These are phyloP conservation scores for Erysimum cheiranthoides DNA, from an alignment of 345 rosid genomes.

Conservation along the genomic window DNA sequence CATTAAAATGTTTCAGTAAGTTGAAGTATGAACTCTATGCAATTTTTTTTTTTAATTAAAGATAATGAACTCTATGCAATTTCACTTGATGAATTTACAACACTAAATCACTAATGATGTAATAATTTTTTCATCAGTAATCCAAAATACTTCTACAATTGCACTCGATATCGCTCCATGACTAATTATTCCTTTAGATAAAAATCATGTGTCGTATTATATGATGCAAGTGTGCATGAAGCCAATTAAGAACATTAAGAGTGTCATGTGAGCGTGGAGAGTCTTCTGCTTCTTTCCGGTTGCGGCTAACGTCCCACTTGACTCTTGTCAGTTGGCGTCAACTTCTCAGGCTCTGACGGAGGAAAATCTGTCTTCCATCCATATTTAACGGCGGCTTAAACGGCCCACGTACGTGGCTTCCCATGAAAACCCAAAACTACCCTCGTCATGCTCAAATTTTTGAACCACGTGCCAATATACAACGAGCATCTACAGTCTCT, in stretches of 20 bases:
- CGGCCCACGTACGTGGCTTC: constrained; percentile 31
- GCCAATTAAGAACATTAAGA: neutral
- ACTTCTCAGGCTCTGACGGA: constrained; percentile 31
- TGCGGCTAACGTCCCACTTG: constrained; percentile 45
- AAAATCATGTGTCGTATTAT: neutral
- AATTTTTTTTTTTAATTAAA: too few species aligned
- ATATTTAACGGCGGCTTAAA: constrained; percentile 41
- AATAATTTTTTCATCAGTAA: neutral
- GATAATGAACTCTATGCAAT: too few species aligned
- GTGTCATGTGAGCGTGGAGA: constrained; percentile 31
- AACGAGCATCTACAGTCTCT: constrained; percentile 5
- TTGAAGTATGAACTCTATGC: too few species aligned
- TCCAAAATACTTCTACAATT: neutral
- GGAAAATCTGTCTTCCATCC: constrained; percentile 24
- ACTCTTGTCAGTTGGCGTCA: constrained; percentile 40
- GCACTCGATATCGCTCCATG: neutral
- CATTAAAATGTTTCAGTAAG: too few species aligned
- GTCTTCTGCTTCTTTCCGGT: constrained; percentile 44
- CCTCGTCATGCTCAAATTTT: constrained; percentile 10
- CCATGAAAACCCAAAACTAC: constrained; percentile 32
- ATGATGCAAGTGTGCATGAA: constrained; percentile 17
- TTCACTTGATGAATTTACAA: too few species aligned
- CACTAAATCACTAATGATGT: neutral
- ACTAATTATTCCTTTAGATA: neutral
- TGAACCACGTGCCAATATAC: constrained; percentile 34